These are phyloP conservation scores for Rhizopus microsporus DNA, from an alignment of 371 early-diverging fungal genomes.

Conservation along the genomic window DNA sequence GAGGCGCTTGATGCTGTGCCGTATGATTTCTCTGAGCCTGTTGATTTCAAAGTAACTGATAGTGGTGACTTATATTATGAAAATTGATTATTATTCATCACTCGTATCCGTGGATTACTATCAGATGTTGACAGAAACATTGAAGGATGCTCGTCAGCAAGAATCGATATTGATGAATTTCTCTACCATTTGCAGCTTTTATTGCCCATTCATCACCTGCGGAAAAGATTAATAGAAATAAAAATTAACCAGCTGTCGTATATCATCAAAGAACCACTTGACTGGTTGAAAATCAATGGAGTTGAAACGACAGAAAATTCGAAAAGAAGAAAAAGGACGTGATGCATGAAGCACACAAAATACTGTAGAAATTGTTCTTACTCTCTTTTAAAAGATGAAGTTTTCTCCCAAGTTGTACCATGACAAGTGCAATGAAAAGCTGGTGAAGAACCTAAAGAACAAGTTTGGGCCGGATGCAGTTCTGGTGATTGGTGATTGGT, in stretches of 20 bases:
- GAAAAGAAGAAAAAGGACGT: too few species aligned
- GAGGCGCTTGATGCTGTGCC: not conserved
- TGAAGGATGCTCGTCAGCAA: slow-evolving; percentile 4
- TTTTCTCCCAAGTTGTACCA: too few species aligned
- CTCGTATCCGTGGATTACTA: not conserved
- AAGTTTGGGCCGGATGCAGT: slow-evolving; percentile 5
- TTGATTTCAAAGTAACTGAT: slow-evolving; percentile 5
- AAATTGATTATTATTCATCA: slow-evolving; percentile 1
- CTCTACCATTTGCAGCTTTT: slow-evolving; percentile 3
- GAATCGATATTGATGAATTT: slow-evolving; percentile 11
- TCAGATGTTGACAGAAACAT: not conserved
- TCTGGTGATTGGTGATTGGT: slow-evolving; percentile 4
- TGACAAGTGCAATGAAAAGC: not conserved
- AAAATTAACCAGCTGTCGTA: too few species aligned
- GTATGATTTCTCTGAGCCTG: not conserved
- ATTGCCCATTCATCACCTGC: not conserved
- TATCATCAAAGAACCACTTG: too few species aligned
- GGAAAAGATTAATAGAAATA: too few species aligned
- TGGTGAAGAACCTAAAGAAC: not conserved
- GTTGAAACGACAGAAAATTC: too few species aligned
- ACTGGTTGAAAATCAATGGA: too few species aligned
- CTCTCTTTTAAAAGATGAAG: too few species aligned
- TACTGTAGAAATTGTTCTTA: too few species aligned
- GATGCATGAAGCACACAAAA: too few species aligned
- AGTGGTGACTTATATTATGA: slow-evolving; percentile 4